Conservation (phyloP, 2,329 filamentous ascomycete genomes). For the Beauveria australis region DNA sequence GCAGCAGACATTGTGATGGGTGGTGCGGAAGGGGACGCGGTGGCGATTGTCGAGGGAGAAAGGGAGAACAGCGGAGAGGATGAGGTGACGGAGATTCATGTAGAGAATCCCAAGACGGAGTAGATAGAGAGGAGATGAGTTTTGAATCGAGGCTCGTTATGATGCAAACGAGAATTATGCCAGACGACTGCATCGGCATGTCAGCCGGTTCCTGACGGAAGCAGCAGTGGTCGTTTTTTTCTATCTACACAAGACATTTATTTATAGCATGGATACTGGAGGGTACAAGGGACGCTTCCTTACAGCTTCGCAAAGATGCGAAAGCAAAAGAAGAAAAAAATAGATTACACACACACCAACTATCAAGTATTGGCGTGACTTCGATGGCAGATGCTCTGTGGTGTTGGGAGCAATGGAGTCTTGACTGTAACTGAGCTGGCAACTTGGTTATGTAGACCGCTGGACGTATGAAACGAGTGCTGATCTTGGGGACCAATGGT, state of each 20-base stretch:
- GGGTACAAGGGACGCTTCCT: not conserved
- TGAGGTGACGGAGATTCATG: constrained; percentile 41
- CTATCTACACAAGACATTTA: constrained; percentile 1
- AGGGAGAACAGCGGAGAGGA: constrained; percentile 25
- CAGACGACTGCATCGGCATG: not conserved
- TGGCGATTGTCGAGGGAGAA: constrained; percentile 26
- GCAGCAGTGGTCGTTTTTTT: not conserved
- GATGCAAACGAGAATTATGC: not conserved
- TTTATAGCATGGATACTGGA: constrained; percentile 6
- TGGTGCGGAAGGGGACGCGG: constrained; percentile 17
- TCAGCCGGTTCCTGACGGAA: not conserved
- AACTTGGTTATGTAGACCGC: not conserved
- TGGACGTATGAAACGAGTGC: no score
- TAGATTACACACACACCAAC: not conserved
- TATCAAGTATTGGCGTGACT: not conserved
- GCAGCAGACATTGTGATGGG: constrained; percentile 17
- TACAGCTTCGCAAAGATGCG: not conserved
- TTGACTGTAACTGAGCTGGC: not conserved
- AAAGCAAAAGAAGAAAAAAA: not conserved
- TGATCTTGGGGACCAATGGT: no score
- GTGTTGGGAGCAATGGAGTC: not conserved
- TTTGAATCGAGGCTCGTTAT: not conserved
- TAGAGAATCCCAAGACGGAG: constrained; percentile 30
- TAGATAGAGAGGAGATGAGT: not conserved
- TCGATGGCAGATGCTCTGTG: not conserved